phyloP scores from a whole-genome alignment of 371 early-diverging fungal genomes.

The Saksenaea vasiformis region DNA sequence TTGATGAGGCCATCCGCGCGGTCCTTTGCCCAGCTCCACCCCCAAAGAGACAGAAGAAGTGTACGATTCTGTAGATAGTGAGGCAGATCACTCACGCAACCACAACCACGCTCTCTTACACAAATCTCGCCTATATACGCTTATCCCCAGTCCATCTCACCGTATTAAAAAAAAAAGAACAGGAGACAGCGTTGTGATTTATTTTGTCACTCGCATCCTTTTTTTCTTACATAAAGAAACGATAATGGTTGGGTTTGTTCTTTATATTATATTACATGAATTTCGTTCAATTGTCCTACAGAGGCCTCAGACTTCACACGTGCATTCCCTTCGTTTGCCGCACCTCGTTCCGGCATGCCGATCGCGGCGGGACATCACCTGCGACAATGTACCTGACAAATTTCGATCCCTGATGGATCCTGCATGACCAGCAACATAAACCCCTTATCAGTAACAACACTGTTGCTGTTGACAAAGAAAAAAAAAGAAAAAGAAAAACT shows the following conservation, averaged over 20 bases:
- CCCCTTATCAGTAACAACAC: constrained; percentile 1
- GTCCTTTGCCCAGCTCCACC: constrained; percentile 69
- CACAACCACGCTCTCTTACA: not conserved
- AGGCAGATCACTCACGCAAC: not conserved
- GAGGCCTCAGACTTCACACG: not conserved
- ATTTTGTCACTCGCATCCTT: not conserved
- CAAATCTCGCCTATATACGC: not conserved
- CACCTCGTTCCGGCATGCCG: constrained; percentile 7
- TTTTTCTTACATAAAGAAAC: not conserved
- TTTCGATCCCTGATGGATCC: not conserved
- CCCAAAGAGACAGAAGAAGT: constrained; percentile 68
- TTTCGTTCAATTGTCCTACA: not conserved
- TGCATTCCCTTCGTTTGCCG: not conserved
- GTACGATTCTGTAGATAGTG: constrained; percentile 64
- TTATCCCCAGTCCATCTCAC: constrained; percentile 4
- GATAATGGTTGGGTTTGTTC: not conserved
- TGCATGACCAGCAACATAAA: constrained; percentile 3
- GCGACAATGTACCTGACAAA: constrained; percentile 3
- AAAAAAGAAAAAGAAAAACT: not conserved
- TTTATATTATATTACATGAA: not conserved
- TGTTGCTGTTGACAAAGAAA: not conserved
- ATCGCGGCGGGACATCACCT: constrained; percentile 3
- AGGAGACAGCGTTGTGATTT: not conserved
- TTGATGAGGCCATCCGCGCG: constrained; percentile 97
- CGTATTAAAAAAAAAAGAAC: not conserved